Evolutionary conservation across 306 rosid genomes (phyloP).

Genomic region (Trichosanthes cucumerina): DNA sequence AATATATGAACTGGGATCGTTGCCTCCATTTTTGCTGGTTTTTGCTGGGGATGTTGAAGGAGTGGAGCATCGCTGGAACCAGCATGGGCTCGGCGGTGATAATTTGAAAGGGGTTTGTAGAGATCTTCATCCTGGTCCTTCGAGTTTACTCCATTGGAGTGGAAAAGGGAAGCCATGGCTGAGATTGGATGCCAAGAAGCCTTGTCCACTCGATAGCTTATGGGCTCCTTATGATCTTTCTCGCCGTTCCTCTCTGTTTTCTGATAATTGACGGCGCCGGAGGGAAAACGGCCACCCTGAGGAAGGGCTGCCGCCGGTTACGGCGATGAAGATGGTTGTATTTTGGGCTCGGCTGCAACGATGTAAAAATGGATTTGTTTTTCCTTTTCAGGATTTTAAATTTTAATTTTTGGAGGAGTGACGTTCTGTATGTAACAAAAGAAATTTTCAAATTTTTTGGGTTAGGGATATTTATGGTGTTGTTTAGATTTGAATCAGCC

Average conservation of each 20-base stretch:
- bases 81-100: constrained; percentile 89
- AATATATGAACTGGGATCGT: constrained; percentile 78
- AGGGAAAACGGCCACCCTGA: neutral
- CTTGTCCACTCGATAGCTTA: constrained; percentile 74
- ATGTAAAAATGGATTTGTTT: no score
- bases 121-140: constrained; percentile 80
- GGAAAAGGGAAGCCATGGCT: constrained; percentile 96
- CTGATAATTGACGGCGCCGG: constrained; percentile 30
- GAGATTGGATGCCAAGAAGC: constrained; percentile 61
- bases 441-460: no score
- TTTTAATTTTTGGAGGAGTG: no score
- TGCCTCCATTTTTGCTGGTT: constrained; percentile 76
- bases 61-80: constrained; percentile 91
- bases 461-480: no score
- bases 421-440: no score
- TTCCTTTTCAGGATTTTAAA: no score
- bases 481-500: no score
- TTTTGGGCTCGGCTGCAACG: neutral
- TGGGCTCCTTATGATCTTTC: constrained; percentile 89
- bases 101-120: constrained; percentile 68
- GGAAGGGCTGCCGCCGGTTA: neutral
- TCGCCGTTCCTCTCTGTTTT: constrained; percentile 43
- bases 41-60: constrained; percentile 73
- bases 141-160: constrained; percentile 85
- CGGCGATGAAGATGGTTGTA: neutral